Conservation (phyloP, 495 filamentous ascomycete species). For the Niebla homalea region DNA sequence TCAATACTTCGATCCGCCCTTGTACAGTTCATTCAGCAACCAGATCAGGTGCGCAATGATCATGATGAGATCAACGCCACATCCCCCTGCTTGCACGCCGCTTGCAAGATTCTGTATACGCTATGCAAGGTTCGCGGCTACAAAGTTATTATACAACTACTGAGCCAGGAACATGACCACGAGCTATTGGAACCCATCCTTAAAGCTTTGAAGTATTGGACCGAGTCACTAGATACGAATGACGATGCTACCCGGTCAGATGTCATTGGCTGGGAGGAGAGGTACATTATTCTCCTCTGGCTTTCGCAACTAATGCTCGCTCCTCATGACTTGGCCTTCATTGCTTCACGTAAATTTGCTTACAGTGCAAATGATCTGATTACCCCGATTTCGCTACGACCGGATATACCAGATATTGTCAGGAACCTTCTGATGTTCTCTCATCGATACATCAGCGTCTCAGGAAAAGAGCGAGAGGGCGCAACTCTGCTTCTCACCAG, state of each 20-base stretch:
- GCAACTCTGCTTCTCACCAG: slow-evolving; percentile 71
- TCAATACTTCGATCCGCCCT: neutral
- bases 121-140: slow-evolving; percentile 90
- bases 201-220: slow-evolving; percentile 45
- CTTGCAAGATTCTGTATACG: slow-evolving; percentile 69
- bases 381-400: slow-evolving; percentile 17
- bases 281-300: slow-evolving; percentile 83
- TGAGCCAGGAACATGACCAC: slow-evolving; percentile 74
- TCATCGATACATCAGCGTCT: slow-evolving; percentile 50
- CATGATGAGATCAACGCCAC: slow-evolving; percentile 10
- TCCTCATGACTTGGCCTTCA: slow-evolving; percentile 78
- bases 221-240: slow-evolving; percentile 10
- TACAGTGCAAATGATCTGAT: slow-evolving; percentile 18
- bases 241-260: slow-evolving; percentile 8
- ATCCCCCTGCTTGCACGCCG: slow-evolving; percentile 48
- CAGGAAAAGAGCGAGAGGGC: slow-evolving; percentile 80
- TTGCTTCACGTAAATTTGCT: slow-evolving; percentile 49
- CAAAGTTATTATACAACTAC: slow-evolving; percentile 80
- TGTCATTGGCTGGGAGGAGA: slow-evolving; percentile 66
- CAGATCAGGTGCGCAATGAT: neutral
- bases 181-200: slow-evolving; percentile 56
- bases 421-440: slow-evolving; percentile 57
- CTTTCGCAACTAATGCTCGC: slow-evolving; percentile 84
- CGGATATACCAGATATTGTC: slow-evolving; percentile 52
- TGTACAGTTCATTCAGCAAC: neutral